These are phyloP conservation scores for Pilaira anomala DNA, from an alignment of 192 early-diverging fungal genomes.

Conservation along the genomic window DNA sequence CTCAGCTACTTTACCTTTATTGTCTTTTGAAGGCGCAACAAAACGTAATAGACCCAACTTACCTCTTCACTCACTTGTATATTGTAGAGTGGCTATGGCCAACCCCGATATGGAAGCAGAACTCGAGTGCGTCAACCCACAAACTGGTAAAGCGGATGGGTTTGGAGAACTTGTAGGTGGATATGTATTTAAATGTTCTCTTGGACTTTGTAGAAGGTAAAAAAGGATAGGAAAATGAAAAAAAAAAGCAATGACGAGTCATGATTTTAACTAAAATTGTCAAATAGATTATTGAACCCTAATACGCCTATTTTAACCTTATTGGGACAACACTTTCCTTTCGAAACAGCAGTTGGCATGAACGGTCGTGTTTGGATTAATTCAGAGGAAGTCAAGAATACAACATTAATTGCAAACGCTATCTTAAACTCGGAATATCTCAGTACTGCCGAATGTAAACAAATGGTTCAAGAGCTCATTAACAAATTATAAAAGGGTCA, in stretches of 20 bases:
- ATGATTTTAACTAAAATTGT: no score
- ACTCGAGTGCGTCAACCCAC: slow-evolving; percentile 83
- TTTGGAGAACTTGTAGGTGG: slow-evolving; percentile 87
- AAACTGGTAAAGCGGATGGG: slow-evolving; percentile 79
- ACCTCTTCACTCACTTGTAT: slow-evolving; percentile 73
- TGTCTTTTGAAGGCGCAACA: slow-evolving; percentile 94
- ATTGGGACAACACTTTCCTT: slow-evolving; percentile 70
- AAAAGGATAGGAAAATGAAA: no score
- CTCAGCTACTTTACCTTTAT: slow-evolving; percentile 65
- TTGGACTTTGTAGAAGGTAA: slow-evolving; percentile 72
- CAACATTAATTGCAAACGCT: slow-evolving; percentile 65
- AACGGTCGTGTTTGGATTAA: slow-evolving; percentile 96
- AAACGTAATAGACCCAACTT: slow-evolving; percentile 88
- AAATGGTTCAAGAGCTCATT: slow-evolving; percentile 36
- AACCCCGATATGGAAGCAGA: slow-evolving; percentile 98
- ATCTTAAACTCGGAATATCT: slow-evolving; percentile 75
- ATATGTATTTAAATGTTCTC: slow-evolving; percentile 76
- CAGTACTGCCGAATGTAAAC: slow-evolving; percentile 49
- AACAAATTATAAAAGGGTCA: slow-evolving; percentile 14
- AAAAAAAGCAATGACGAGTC: no score
- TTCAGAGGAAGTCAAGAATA: slow-evolving; percentile 55
- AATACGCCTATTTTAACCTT: slow-evolving; percentile 65
- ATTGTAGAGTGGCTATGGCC: slow-evolving; percentile 79
- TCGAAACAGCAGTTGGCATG: slow-evolving; percentile 88
- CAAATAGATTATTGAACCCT: slow-evolving; percentile 63